Percentiles rank a stretch among this genome's conserved stretches.
Evolutionary conservation across 306 rosid species (phyloP).

Genomic region (Cucumis cinereus): DNA sequence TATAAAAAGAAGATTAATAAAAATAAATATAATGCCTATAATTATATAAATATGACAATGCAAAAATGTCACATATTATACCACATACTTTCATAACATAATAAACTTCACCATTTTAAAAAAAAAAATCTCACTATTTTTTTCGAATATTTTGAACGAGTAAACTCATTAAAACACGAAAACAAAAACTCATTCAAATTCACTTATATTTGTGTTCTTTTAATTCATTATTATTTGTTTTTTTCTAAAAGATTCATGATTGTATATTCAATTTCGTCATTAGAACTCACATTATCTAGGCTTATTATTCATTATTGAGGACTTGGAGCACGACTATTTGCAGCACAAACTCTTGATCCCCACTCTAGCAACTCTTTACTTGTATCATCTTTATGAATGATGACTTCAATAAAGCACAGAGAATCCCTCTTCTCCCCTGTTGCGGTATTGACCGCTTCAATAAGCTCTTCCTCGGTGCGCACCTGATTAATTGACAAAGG

Average conservation of each 20-base stretch:
- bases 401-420: slow-evolving; percentile 37
- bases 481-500: slow-evolving; percentile 1
- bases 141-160: not conserved
- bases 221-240: not conserved
- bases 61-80: too few species aligned
- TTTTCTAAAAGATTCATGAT: too few species aligned
- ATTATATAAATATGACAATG: too few species aligned
- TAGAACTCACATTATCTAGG: not conserved
- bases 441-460: slow-evolving; percentile 27
- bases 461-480: slow-evolving; percentile 19
- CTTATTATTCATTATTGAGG: slow-evolving; percentile 18
- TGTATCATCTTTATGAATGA: slow-evolving; percentile 37
- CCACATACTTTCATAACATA: too few species aligned
- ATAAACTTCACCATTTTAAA: too few species aligned
- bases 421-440: slow-evolving; percentile 22
- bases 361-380: slow-evolving; percentile 41
- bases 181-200: not conserved
- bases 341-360: slow-evolving; percentile 37
- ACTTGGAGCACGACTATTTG: slow-evolving; percentile 35
- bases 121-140: too few species aligned
- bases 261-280: too few species aligned
- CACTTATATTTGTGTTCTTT: not conserved
- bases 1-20: too few species aligned
- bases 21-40: too few species aligned
- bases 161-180: not conserved